These are phyloP conservation scores for Solanum piurae DNA, from an alignment of 257 asterid species.

Conservation along the genomic window DNA sequence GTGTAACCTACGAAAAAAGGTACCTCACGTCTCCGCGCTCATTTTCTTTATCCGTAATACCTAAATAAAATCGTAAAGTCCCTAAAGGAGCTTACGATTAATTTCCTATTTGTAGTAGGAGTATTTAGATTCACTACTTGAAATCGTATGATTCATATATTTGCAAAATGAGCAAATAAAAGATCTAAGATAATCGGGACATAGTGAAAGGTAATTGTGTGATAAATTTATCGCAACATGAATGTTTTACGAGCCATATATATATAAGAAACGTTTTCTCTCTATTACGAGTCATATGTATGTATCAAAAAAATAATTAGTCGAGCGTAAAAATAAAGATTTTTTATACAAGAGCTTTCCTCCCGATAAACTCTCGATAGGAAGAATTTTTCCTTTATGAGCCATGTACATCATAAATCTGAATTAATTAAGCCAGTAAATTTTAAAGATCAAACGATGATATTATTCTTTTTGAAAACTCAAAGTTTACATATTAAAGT, in stretches of 20 bases:
- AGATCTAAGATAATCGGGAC: background rate
- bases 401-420: background rate
- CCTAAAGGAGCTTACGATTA: background rate
- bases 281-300: no score
- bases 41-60: no score
- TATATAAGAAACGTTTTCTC: no score
- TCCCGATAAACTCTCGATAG: no score
- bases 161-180: background rate
- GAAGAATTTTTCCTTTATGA: no score
- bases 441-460: background rate
- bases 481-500: background rate
- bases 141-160: background rate
- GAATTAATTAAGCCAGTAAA: background rate
- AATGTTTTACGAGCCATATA: no score
- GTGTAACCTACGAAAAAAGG: background rate
- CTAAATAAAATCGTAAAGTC: background rate
- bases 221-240: background rate
- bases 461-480: background rate
- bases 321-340: no score
- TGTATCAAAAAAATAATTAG: no score
- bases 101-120: background rate
- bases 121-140: background rate
- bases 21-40: no score
- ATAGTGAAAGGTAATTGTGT: background rate
- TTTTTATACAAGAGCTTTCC: no score